Percentiles rank a stretch among this genome's conserved stretches.
phyloP scores from a whole-genome alignment of 2,329 filamentous ascomycete genomes.

The Cryphonectria naterciae region DNA sequence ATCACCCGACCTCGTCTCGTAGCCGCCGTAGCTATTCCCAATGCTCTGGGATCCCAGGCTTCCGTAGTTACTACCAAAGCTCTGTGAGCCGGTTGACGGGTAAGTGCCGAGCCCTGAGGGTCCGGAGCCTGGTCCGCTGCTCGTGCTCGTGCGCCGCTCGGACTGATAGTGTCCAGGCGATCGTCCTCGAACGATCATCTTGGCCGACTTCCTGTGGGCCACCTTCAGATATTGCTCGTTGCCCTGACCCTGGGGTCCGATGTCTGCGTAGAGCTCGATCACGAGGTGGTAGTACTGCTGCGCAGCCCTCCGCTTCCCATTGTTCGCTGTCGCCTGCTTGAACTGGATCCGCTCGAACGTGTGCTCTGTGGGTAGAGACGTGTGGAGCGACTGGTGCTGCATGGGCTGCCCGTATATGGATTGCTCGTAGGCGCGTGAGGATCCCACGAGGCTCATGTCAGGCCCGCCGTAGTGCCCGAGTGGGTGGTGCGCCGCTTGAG shows the following conservation, averaged over 20 bases:
- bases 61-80: slow-evolving; percentile 46
- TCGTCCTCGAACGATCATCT: slow-evolving; percentile 84
- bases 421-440: slow-evolving; percentile 48
- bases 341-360: slow-evolving; percentile 91
- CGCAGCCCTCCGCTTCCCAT: slow-evolving; percentile 85
- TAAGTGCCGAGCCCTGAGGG: slow-evolving; percentile 63
- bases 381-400: slow-evolving; percentile 33
- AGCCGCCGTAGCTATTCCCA: slow-evolving; percentile 43
- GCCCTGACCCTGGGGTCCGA: slow-evolving; percentile 50
- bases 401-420: slow-evolving; percentile 41
- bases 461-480: slow-evolving; percentile 50
- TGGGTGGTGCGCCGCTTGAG: slow-evolving; percentile 52
- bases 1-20: slow-evolving; percentile 44
- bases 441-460: slow-evolving; percentile 40
- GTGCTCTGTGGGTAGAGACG: slow-evolving; percentile 54
- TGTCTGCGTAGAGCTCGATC: slow-evolving; percentile 78
- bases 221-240: slow-evolving; percentile 69
- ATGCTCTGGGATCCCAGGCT: slow-evolving; percentile 45
- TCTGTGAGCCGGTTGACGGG: slow-evolving; percentile 39
- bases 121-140: slow-evolving; percentile 69
- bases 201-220: slow-evolving; percentile 73
- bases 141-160: slow-evolving; percentile 68
- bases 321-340: slow-evolving; percentile 92
- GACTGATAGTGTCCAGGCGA: slow-evolving; percentile 82
- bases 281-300: slow-evolving; percentile 94